Evolutionary conservation across 2,329 filamentous ascomycete species (phyloP).

Genomic region (Hymenoscyphus fraxineus): DNA sequence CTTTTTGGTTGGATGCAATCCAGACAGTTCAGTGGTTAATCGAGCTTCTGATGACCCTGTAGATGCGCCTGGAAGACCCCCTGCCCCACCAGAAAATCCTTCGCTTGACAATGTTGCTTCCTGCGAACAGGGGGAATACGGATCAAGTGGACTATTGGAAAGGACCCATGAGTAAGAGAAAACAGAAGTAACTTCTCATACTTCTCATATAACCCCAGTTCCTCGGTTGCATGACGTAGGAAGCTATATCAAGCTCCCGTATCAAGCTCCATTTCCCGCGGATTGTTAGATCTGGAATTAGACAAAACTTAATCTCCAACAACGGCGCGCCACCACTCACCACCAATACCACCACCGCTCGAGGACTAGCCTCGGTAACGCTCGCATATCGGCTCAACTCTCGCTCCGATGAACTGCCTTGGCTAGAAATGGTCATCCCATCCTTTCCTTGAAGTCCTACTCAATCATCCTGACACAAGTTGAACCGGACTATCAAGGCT

Average conservation of each 20-base stretch:
- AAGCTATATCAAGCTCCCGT: too few relatives aligned
- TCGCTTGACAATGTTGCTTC: background rate
- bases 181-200: too few relatives aligned
- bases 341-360: background rate
- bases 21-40: background rate
- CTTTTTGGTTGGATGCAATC: background rate
- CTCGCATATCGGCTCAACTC: background rate
- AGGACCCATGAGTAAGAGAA: too few relatives aligned
- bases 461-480: background rate
- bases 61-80: background rate
- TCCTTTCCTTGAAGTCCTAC: background rate
- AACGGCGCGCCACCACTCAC: background rate
- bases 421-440: background rate
- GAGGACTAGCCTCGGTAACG: background rate
- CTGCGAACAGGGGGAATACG: background rate
- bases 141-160: background rate
- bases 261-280: too few relatives aligned
- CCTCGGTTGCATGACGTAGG: too few relatives aligned
- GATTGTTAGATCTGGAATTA: too few relatives aligned
- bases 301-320: background rate
- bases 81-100: background rate
- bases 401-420: conserved; percentile 3
- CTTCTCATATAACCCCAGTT: too few relatives aligned
- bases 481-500: background rate
- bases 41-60: background rate